Conservation (phyloP, 345 rosid genomes). For the Salix brachista region DNA sequence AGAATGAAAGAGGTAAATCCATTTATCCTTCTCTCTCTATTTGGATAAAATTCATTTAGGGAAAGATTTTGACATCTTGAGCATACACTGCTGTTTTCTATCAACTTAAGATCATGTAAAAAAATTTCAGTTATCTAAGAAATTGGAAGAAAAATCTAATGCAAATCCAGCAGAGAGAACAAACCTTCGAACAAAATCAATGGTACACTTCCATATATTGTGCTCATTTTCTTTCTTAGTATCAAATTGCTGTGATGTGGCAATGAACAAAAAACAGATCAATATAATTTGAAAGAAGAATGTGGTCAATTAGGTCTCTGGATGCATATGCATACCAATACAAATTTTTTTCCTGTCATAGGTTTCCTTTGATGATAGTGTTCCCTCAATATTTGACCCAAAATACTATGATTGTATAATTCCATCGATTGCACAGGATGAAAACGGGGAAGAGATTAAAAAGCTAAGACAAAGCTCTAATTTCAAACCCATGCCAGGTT, state of each 20-base stretch:
- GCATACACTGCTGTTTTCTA: neutral
- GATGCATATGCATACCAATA: neutral
- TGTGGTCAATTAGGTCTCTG: neutral
- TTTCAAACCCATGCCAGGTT: slow-evolving; percentile 41
- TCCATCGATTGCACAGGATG: slow-evolving; percentile 32
- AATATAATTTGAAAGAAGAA: neutral
- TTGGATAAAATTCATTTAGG: neutral
- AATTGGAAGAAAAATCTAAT: slow-evolving; percentile 35
- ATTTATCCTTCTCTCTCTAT: slow-evolving; percentile 5
- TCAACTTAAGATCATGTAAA: neutral
- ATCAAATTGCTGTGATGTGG: neutral
- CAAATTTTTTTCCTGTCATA: neutral
- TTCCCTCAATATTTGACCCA: neutral
- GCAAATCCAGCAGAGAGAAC: slow-evolving; percentile 30
- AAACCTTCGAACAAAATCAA: slow-evolving; percentile 33
- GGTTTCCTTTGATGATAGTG: neutral
- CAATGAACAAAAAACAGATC: neutral
- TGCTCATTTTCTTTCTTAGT: neutral
- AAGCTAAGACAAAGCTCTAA: slow-evolving; percentile 38
- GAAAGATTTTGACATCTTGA: slow-evolving; percentile 1
- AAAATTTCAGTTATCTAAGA: slow-evolving; percentile 37
- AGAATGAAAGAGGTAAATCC: slow-evolving; percentile 48
- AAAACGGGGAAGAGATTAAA: slow-evolving; percentile 36
- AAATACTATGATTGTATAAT: neutral
- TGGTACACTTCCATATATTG: slow-evolving; percentile 32